Percentiles rank a stretch among this genome's conserved stretches.
These are phyloP conservation scores for Mesembryanthemum crystallinum DNA, from an alignment of 148 eudicot genomes.

Conservation along the genomic window DNA sequence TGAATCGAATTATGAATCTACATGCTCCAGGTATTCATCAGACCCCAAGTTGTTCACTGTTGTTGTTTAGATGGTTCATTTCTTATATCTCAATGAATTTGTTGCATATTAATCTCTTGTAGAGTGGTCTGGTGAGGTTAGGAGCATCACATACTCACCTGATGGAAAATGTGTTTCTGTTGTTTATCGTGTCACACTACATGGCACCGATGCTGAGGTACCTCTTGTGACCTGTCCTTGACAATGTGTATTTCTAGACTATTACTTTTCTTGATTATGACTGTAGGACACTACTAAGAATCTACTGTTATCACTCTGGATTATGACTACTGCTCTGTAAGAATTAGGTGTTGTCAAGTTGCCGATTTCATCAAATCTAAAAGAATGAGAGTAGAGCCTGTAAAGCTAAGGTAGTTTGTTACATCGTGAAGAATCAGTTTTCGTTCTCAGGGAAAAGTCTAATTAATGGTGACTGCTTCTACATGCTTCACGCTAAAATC, in stretches of 20 bases:
- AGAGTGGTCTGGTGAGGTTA: slow-evolving; percentile 98
- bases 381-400: neutral
- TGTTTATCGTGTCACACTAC: slow-evolving; percentile 81
- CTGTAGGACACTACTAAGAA: neutral
- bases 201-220: slow-evolving; percentile 97
- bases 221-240: neutral
- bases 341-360: too few species aligned
- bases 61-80: slow-evolving; percentile 1
- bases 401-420: neutral
- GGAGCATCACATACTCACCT: slow-evolving; percentile 66
- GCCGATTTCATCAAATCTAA: neutral
- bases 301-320: neutral
- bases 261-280: neutral
- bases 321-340: neutral
- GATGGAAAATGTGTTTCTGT: slow-evolving; percentile 81
- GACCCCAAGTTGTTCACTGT: neutral
- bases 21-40: slow-evolving; percentile 78
- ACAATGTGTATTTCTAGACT: too few species aligned
- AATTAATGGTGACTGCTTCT: too few species aligned
- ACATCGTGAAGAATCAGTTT: too few species aligned
- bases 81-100: slow-evolving; percentile 4
- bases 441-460: too few species aligned
- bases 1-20: slow-evolving; percentile 84
- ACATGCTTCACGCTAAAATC: too few species aligned
- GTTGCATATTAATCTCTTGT: slow-evolving; percentile 15